A percentile compares a stretch with the other conserved stretches of the same genome.
These are phyloP conservation scores for Mycena olivaceomarginata DNA, from an alignment of 768 basidiomycete species.

Conservation along the genomic window DNA sequence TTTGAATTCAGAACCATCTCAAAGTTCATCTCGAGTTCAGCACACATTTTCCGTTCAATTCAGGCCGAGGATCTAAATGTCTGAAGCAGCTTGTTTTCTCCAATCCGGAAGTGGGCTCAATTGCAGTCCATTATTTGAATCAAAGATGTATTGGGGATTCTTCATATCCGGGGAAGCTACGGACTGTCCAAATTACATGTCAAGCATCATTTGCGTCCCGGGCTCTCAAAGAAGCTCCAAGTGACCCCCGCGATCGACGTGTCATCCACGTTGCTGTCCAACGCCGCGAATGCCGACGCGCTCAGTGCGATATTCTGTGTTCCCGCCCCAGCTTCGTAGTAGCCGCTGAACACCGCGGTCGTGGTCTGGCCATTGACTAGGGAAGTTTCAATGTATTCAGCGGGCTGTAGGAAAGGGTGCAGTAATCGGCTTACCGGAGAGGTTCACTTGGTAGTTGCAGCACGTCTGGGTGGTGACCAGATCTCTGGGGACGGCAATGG, in stretches of 20 bases:
- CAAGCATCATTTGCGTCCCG: too few relatives aligned
- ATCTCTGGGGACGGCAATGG: slow-evolving; percentile 12
- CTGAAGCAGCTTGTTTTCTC: too few relatives aligned
- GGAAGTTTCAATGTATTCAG: neutral
- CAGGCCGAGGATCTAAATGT: too few relatives aligned
- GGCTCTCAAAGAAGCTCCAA: slow-evolving; percentile 14
- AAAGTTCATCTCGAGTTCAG: too few relatives aligned
- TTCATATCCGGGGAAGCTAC: too few relatives aligned
- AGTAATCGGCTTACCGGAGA: neutral
- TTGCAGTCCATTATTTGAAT: too few relatives aligned
- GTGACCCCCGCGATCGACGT: slow-evolving; percentile 19
- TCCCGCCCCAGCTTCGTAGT: slow-evolving; percentile 16
- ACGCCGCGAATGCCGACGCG: neutral
- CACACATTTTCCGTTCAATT: too few relatives aligned
- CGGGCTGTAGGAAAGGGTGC: neutral
- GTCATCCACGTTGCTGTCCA: neutral
- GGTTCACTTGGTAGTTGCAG: slow-evolving; percentile 20
- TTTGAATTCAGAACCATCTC: too few relatives aligned
- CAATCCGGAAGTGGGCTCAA: too few relatives aligned
- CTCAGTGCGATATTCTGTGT: slow-evolving; percentile 28
- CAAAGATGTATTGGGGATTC: too few relatives aligned
- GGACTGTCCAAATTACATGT: too few relatives aligned
- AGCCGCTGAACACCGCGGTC: slow-evolving; percentile 26
- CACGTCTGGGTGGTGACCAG: slow-evolving; percentile 5
- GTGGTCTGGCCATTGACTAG: slow-evolving; percentile 9